Percentiles rank a stretch among this genome's conserved stretches.
These are phyloP conservation scores for Cystodermella granulosa DNA, from an alignment of 1,284 basidiomycete species.

Conservation along the genomic window DNA sequence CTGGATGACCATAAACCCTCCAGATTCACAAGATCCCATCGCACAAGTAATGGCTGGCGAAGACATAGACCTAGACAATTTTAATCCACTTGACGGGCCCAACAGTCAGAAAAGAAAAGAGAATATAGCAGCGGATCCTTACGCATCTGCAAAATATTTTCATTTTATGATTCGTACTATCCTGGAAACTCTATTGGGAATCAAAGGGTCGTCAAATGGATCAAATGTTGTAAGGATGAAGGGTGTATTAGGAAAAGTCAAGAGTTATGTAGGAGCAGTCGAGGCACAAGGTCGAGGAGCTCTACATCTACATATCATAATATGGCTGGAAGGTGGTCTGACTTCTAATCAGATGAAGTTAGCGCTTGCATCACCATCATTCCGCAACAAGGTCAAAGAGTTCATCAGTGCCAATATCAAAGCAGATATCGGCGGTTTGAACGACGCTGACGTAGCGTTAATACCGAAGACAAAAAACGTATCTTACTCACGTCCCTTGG, in stretches of 20 bases:
- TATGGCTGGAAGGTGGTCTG: constrained; percentile 26
- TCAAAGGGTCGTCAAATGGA: constrained; percentile 14
- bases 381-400: constrained; percentile 18
- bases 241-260: constrained; percentile 18
- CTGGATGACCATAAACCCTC: background rate
- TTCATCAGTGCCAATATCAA: constrained; percentile 30
- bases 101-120: constrained; percentile 18
- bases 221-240: background rate
- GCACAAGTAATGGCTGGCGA: constrained; percentile 39
- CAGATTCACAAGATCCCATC: background rate
- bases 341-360: constrained; percentile 21
- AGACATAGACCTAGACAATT: constrained; percentile 37
- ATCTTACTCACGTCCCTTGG: constrained; percentile 12
- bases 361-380: constrained; percentile 21
- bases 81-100: constrained; percentile 25
- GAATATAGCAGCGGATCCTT: constrained; percentile 39
- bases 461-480: constrained; percentile 8
- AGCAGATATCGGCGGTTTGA: constrained; percentile 24
- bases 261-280: constrained; percentile 20
- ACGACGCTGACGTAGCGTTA: constrained; percentile 10
- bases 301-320: constrained; percentile 22
- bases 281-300: constrained; percentile 27
- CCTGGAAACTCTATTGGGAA: constrained; percentile 32
- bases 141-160: constrained; percentile 38
- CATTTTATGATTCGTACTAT: constrained; percentile 31